Base-by-base conservation (phyloP, 257 asterid species). In the Forsythia viridissima region DNA sequence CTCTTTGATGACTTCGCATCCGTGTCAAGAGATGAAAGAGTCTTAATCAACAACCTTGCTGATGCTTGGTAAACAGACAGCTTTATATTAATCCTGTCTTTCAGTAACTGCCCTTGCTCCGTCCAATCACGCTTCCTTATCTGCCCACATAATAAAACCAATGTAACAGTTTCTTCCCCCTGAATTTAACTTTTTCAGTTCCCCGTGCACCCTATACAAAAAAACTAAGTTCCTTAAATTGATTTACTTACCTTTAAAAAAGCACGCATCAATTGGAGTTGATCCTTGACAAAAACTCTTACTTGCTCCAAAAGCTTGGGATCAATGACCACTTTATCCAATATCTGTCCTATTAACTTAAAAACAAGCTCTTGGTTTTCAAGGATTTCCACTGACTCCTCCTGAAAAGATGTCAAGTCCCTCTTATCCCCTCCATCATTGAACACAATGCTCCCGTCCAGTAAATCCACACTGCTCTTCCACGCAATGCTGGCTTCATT, bases 1-100 rank as follows among this genome's bases (percentile, higher is more conserved):
- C 89, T 88, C 89, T 96, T 96, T 80, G 98, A 89, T 75, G 99
- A 87, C 87, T 93, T 96, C 70, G 92, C 96, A 81, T 96, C 98
- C 21, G 90, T 78, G 82, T 93, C 96, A 68, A 91, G 86, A 70
- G 94, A 92, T 51, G 94, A 82, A 80, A 96, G 86, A 76, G 90
- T 84, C 86, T 84, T 93, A 52, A 93, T 91, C 81, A 91, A 97
- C 87, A 96, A 86, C 76, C 82, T 82, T 48, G 91, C 89, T 61
- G 96, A 97, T 41, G 99, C 96, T 81, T 90, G 97, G 83, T 91
- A 96, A 80, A 88, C 98, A 57, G 97, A 89, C 70, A 96, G 90
- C 84, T 92, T 92, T 63, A 86, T 87, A 43, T 90, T 91, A 79
- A 96, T 87, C 90, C 92, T 93, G 68, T 82, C 91, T 93, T 91